Conservation (phyloP, 1,284 basidiomycete species). For the Leccinum pseudoinsigne region DNA sequence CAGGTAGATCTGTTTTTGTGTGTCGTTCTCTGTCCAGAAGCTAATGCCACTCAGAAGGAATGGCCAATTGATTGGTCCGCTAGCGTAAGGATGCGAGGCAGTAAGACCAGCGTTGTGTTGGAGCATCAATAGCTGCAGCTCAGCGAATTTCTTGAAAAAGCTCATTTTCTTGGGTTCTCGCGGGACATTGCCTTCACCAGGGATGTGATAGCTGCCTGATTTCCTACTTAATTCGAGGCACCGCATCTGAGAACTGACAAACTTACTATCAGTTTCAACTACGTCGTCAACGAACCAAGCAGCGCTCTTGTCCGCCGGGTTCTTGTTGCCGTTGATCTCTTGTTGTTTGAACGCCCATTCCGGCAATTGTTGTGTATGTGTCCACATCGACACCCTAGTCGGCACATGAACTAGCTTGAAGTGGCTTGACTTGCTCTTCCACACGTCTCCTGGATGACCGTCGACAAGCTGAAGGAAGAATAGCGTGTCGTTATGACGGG, state of each 20-base stretch:
- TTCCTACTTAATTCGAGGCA: background rate
- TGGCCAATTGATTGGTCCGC: constrained; percentile 95
- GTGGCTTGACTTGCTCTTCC: constrained; percentile 91
- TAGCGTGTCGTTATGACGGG: constrained; percentile 82
- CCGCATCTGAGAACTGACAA: background rate
- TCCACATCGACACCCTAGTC: constrained; percentile 95
- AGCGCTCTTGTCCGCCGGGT: constrained; percentile 77
- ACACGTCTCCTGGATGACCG: constrained; percentile 72
- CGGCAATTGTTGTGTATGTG: constrained; percentile 81
- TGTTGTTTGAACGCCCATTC: constrained; percentile 98
- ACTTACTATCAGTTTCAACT: constrained; percentile 68
- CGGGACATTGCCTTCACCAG: constrained; percentile 33
- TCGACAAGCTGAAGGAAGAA: constrained; percentile 79
- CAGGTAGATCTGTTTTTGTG: constrained; percentile 93
- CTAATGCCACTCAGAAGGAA: constrained; percentile 95
- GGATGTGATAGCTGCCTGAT: constrained; percentile 18
- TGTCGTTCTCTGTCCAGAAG: constrained; percentile 92
- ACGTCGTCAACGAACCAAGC: constrained; percentile 92
- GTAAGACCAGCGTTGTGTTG: constrained; percentile 98
- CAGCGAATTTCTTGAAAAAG: constrained; percentile 94
- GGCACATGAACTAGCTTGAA: constrained; percentile 88
- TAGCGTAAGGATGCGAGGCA: constrained; percentile 94
- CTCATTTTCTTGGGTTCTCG: constrained; percentile 81
- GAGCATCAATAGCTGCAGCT: constrained; percentile 94
- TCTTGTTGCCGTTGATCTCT: constrained; percentile 98